These are phyloP conservation scores for Candida sojae DNA, from an alignment of 1,139 yeast genomes.

Conservation along the genomic window DNA sequence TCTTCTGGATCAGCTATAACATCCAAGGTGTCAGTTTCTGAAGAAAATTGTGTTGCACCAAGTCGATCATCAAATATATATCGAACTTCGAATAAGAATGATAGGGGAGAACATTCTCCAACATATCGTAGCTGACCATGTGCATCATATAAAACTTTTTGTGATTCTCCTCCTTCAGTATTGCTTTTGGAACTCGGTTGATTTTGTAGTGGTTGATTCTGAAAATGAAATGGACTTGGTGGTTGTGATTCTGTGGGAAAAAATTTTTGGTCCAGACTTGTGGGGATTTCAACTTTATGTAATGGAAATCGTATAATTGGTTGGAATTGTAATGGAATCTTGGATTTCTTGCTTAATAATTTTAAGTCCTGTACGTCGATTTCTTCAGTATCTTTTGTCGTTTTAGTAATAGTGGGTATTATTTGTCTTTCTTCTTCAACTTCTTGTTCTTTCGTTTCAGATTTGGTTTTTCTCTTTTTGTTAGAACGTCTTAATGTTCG, in stretches of 20 bases:
- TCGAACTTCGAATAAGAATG: slow-evolving; percentile 24
- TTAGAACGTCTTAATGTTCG: slow-evolving; percentile 16
- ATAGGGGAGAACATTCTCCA: slow-evolving; percentile 27
- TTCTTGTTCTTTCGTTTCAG: neutral
- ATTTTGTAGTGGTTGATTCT: neutral
- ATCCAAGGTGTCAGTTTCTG: slow-evolving; percentile 8
- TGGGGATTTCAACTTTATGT: slow-evolving; percentile 5
- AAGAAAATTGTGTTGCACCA: slow-evolving; percentile 13
- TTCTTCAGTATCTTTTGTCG: slow-evolving; percentile 5
- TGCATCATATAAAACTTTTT: slow-evolving; percentile 12
- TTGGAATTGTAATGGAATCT: slow-evolving; percentile 13
- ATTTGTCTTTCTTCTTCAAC: neutral
- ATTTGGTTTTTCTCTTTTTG: slow-evolving; percentile 10
- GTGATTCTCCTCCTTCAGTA: slow-evolving; percentile 5
- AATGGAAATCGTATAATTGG: slow-evolving; percentile 14
- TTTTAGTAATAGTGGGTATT: slow-evolving; percentile 1
- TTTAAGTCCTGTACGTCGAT: slow-evolving; percentile 12
- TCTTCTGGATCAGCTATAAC: slow-evolving; percentile 13
- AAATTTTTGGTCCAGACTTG: neutral
- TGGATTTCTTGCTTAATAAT: slow-evolving; percentile 8
- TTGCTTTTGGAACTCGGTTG: neutral
- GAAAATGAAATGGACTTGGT: neutral
- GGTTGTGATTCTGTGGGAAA: neutral
- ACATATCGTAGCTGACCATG: slow-evolving; percentile 22
- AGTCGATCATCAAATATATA: slow-evolving; percentile 18